Base-by-base conservation (phyloP, 805 yeast species). In the Jamesozyma lodderae region DNA sequence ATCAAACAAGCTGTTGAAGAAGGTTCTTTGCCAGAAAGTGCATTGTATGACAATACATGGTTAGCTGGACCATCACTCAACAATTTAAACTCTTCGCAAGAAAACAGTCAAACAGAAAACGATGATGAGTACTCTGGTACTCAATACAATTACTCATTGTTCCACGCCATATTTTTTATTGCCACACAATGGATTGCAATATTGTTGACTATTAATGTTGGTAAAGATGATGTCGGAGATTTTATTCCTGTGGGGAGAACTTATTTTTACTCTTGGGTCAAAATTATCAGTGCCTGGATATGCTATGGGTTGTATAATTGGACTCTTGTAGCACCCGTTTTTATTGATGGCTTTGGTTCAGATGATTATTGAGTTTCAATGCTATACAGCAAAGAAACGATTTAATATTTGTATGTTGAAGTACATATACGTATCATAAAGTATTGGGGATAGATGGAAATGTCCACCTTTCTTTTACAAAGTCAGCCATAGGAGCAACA, bases 181-280 rank as follows among this genome's bases (percentile, higher is more conserved):
- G 98, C 98, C 0, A 90, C 98, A 1, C 97, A 90, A 60, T 94
- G 94, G 75, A 87, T 88, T 31, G 96, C 97, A 1, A 86, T 96
- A 0, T 68, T 92, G 42, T 69, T 92, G 40, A 92, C 98, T 0
- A 83, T 90, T 62, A 90, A 88, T 53, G 96, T 92, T 24, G 78
- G 83, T 36, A 79, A 76, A 42, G 92, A 81, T 51, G 81, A 79
- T 43, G 72, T 75, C 37, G 95, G 95, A 3, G 92, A 86, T 43
- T 92, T 92, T 53, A 79, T 86, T 9, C 98, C 98, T 0, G 97
- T 92, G 7, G 99, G 99, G 0, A 70, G 98, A 53, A 90, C 98
- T 0, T 88, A 90, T 61, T 92, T 90, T 58, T 81, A 90, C 48
- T 77, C 95, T 4, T 87, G 96, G 95, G 86, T 90, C 35, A 92